These are phyloP conservation scores for Sclerotinia spermophila DNA, from an alignment of 2,329 filamentous ascomycete genomes.

Conservation along the genomic window DNA sequence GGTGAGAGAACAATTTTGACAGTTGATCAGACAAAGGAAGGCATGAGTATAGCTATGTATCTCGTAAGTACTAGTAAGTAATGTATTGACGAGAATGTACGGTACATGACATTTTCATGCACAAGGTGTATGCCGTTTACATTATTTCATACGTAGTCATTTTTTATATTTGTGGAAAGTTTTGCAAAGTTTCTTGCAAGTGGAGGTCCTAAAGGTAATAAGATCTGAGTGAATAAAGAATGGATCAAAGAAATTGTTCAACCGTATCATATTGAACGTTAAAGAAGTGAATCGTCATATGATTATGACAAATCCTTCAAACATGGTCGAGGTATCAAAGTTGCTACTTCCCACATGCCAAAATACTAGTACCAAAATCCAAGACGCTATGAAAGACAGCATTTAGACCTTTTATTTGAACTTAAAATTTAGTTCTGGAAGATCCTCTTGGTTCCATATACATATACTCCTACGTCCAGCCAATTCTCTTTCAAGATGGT, in stretches of 20 bases:
- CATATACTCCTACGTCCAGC: not conserved
- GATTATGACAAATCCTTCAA: constrained; percentile 6
- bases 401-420: not conserved
- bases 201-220: not conserved
- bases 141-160: not conserved
- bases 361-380: constrained; percentile 1
- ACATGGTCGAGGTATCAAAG: constrained; percentile 12
- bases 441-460: not conserved
- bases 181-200: constrained; percentile 10
- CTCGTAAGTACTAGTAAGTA: constrained; percentile 4
- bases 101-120: constrained; percentile 3
- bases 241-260: not conserved
- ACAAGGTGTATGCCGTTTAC: constrained; percentile 1
- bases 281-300: not conserved
- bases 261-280: not conserved
- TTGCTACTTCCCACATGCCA: not conserved
- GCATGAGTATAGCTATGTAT: not conserved
- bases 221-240: constrained; percentile 1
- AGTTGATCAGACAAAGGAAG: constrained; percentile 4
- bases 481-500: not conserved
- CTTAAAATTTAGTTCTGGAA: constrained; percentile 8
- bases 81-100: not conserved
- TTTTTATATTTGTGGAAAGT: not conserved
- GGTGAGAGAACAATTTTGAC: not conserved
- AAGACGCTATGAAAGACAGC: not conserved